A percentile compares a stretch with the other conserved stretches of the same genome.
phyloP scores from a whole-genome alignment of 2,329 filamentous ascomycete genomes.

The Penicillium sp. region DNA sequence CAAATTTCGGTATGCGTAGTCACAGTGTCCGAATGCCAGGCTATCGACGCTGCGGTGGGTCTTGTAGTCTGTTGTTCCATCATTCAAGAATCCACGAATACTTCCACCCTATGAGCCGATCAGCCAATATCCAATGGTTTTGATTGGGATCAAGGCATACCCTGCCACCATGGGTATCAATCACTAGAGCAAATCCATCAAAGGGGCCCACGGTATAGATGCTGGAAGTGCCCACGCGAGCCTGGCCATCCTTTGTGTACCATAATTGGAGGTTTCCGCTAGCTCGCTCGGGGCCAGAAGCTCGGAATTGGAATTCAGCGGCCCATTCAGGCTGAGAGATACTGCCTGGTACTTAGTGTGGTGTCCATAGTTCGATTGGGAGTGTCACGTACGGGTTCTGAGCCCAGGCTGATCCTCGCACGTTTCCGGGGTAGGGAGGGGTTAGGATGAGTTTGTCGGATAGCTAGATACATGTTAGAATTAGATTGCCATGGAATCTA shows the following conservation, averaged over 20 bases:
- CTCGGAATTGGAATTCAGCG: constrained; percentile 82
- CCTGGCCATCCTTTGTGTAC: constrained; percentile 71
- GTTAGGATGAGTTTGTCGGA: constrained; percentile 93
- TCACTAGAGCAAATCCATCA: constrained; percentile 82
- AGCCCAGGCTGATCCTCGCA: constrained; percentile 80
- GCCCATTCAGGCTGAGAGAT: constrained; percentile 68
- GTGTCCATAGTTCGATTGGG: neutral
- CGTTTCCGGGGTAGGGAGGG: constrained; percentile 80
- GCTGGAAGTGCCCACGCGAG: constrained; percentile 67
- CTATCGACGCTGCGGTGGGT: constrained; percentile 74
- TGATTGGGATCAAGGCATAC: constrained; percentile 33
- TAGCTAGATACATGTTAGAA: constrained; percentile 47
- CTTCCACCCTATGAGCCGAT: constrained; percentile 61
- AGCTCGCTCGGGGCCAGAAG: constrained; percentile 78
- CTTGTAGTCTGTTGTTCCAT: constrained; percentile 78
- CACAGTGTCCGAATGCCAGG: constrained; percentile 90
- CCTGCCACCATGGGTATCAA: constrained; percentile 78
- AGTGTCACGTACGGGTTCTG: constrained; percentile 51
- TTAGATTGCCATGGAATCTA: no score
- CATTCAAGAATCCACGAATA: constrained; percentile 90
- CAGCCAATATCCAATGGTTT: constrained; percentile 5
- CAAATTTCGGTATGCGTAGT: constrained; percentile 86
- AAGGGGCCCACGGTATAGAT: constrained; percentile 83
- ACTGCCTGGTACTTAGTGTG: constrained; percentile 28
- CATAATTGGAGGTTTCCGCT: constrained; percentile 92